A percentile compares a stretch with the other conserved stretches of the same genome.
Conservation (phyloP, 2,329 filamentous ascomycete genomes). For the Diaporthe aspalathi region DNA sequence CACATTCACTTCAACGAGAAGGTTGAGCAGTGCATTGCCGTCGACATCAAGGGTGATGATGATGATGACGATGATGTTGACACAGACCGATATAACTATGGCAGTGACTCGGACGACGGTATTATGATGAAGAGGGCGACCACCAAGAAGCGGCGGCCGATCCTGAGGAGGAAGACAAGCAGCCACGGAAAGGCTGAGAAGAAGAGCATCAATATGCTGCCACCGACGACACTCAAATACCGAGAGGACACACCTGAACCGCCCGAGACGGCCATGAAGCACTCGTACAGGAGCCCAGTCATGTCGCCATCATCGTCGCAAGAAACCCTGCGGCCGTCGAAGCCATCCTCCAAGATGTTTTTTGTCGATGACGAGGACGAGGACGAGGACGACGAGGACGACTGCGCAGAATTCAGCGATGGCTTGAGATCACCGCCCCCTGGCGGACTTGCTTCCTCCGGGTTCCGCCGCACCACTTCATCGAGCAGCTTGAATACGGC, state of each 20-base stretch:
- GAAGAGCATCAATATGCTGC: slow-evolving; percentile 89
- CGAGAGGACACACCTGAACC: slow-evolving; percentile 80
- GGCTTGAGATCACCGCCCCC: slow-evolving; percentile 41
- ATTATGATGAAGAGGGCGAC: slow-evolving; percentile 84
- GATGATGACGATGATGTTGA: slow-evolving; percentile 71
- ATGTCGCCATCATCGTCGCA: slow-evolving; percentile 82
- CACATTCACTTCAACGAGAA: slow-evolving; percentile 98
- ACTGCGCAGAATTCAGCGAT: slow-evolving; percentile 42
- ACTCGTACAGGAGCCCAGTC: slow-evolving; percentile 64
- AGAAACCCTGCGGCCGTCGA: slow-evolving; percentile 81
- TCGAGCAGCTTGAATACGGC: slow-evolving; percentile 62
- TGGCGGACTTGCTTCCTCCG: slow-evolving; percentile 41
- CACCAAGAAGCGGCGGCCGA: slow-evolving; percentile 66
- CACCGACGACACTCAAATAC: slow-evolving; percentile 89
- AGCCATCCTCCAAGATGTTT: slow-evolving; percentile 73
- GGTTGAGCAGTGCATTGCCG: slow-evolving; percentile 94
- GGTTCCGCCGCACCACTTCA: slow-evolving; percentile 61
- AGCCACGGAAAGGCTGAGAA: slow-evolving; percentile 65
- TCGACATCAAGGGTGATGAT: slow-evolving; percentile 86
- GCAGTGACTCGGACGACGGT: slow-evolving; percentile 80
- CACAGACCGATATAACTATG: slow-evolving; percentile 52
- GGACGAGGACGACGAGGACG: slow-evolving; percentile 46
- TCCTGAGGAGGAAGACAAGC: slow-evolving; percentile 59
- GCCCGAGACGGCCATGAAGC: slow-evolving; percentile 71
- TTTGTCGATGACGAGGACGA: slow-evolving; percentile 70